Base-by-base conservation (phyloP, 768 basidiomycete genomes). In the Boletus pseudopeckii region DNA sequence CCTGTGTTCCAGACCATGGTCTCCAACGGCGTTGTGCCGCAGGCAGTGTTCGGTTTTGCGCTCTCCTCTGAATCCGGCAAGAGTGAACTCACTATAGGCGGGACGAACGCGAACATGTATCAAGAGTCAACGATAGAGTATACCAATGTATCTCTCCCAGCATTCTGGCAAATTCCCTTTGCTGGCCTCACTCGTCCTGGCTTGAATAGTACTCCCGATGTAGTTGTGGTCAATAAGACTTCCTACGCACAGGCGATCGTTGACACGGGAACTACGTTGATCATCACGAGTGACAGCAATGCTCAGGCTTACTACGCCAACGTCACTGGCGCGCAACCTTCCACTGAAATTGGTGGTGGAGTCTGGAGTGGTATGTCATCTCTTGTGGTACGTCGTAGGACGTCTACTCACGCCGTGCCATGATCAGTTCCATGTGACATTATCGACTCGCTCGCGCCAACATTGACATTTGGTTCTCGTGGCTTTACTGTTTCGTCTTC, bases 1-100 rank as follows among this genome's bases (percentile, higher is more conserved):
- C 74, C 79, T 0, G 68, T 77, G 45, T 78, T 80, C 61, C 73
- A 80, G 48, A 77, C 75, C 20, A 74, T 82, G 37, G 54, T 78
- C 17, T 60, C 68, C 8, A 69, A 77, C 42, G 67, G 65, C 14
- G 53, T 57, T 33, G 63, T 72, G 2, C 53, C 69, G 7, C 59
- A 72, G 28, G 61, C 72, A 39, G 68, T 74, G 53, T 83, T 84
- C 57, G 73, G 75, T 24, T 75, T 84, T 60, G 78, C 79, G 55
- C 69, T 84, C 41, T 71, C 74, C 34, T 59, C 68, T 4, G 61
- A 75, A 11, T 26, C 68, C 17, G 62, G 66, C 11, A 74, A 71
- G 22, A 74, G 79, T n/a, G 80, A 82, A 64, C 74, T 87, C 14
- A 78, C 74, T 54, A 63, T 87, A 45, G 84, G 84, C 28, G 84